Conservation (phyloP, 768 basidiomycete species). For the Leccinum sublutescens region DNA sequence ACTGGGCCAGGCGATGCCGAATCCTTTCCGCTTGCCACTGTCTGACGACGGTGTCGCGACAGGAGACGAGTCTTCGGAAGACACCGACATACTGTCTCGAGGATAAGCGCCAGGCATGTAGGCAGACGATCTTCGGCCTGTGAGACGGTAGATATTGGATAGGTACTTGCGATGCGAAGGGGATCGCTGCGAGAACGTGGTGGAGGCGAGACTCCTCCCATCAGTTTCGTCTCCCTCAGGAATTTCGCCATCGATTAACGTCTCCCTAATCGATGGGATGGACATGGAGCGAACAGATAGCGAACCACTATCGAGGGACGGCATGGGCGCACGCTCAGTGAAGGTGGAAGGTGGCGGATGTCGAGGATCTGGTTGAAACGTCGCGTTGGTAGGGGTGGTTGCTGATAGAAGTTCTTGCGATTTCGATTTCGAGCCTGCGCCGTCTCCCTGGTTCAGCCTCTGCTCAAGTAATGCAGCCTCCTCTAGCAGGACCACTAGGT, state of each 20-base stretch:
- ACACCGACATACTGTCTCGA: constrained; percentile 62
- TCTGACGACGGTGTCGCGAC: constrained; percentile 57
- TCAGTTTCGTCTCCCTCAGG: constrained; percentile 29
- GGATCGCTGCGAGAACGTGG: constrained; percentile 51
- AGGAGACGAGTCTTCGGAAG: constrained; percentile 64
- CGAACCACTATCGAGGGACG: constrained; percentile 23
- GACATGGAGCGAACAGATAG: constrained; percentile 29
- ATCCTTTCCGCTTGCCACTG: constrained; percentile 32
- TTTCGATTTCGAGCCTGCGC: constrained; percentile 17
- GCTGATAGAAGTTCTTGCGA: constrained; percentile 6
- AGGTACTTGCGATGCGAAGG: constrained; percentile 47
- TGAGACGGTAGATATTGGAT: constrained; percentile 46
- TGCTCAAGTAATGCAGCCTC: constrained; percentile 60
- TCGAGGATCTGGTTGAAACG: constrained; percentile 24
- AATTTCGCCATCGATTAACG: constrained; percentile 22
- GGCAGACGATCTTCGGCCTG: constrained; percentile 37
- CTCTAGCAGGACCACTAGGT: constrained; percentile 53
- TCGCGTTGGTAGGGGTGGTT: constrained; percentile 26
- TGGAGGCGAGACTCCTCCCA: constrained; percentile 32
- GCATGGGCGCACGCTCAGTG: constrained; percentile 14
- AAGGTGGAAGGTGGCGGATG: constrained; percentile 23
- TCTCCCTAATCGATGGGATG: constrained; percentile 31
- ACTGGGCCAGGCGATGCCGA: constrained; percentile 46
- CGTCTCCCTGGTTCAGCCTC: constrained; percentile 46
- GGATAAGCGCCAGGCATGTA: constrained; percentile 42